phyloP scores from a whole-genome alignment of 768 basidiomycete species.

The Rhizopogon rudus region DNA sequence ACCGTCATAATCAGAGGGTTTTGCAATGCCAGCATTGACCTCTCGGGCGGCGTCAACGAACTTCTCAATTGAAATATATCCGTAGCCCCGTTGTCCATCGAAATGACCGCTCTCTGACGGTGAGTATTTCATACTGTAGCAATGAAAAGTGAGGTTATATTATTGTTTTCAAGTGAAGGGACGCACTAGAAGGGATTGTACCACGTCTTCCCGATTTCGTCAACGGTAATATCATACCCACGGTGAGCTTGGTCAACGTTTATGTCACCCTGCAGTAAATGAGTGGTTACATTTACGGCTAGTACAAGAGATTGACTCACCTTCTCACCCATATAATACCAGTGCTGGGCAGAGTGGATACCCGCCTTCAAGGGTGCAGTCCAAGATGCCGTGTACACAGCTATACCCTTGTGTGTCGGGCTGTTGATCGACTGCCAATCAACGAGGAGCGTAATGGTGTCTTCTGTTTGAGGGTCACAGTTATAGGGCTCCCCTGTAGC shows the following conservation, averaged over 20 bases:
- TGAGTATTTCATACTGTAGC: constrained; percentile 84
- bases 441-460: constrained; percentile 91
- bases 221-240: constrained; percentile 86
- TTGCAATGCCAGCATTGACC: constrained; percentile 66
- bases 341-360: constrained; percentile 87
- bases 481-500: constrained; percentile 87
- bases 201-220: constrained; percentile 80
- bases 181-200: constrained; percentile 90
- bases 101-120: constrained; percentile 90
- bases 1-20: constrained; percentile 69
- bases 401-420: constrained; percentile 74
- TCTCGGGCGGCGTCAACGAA: constrained; percentile 80
- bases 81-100: constrained; percentile 92
- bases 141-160: constrained; percentile 10
- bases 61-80: constrained; percentile 87
- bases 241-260: constrained; percentile 91
- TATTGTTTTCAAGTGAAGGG: not conserved
- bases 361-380: constrained; percentile 87
- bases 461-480: constrained; percentile 83
- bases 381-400: constrained; percentile 93
- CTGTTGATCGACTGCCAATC: constrained; percentile 87
- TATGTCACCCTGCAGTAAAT: constrained; percentile 69
- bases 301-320: constrained; percentile 28
- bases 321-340: constrained; percentile 95
- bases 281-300: not conserved